Evolutionary conservation across 768 basidiomycete species (phyloP).

Genomic region (Mycena kentingensis): DNA sequence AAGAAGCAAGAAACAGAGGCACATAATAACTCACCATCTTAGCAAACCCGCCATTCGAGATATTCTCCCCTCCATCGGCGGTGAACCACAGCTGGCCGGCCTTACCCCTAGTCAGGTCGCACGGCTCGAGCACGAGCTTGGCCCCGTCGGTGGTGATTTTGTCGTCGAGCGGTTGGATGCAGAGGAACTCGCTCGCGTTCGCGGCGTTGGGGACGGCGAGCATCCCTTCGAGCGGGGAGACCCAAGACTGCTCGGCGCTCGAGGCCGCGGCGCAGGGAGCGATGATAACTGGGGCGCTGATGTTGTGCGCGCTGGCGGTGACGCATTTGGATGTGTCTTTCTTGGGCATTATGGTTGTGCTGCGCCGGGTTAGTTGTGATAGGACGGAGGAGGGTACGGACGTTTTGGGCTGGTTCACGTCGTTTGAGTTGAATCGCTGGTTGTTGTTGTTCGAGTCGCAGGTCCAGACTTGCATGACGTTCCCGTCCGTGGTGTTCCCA

Average conservation of each 20-base stretch:
- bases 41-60: neutral
- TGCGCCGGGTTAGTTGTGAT: neutral
- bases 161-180: neutral
- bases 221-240: neutral
- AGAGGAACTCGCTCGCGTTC: neutral
- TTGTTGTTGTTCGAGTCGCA: constrained; percentile 7
- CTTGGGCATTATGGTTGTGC: constrained; percentile 1
- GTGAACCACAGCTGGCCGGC: neutral
- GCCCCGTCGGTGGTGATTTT: neutral
- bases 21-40: neutral
- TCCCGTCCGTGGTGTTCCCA: constrained; percentile 6
- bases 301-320: neutral
- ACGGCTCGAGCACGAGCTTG: neutral
- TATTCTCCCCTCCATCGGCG: neutral
- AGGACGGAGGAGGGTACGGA: neutral
- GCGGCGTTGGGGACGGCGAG: neutral
- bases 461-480: constrained; percentile 13
- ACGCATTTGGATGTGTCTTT: constrained; percentile 5
- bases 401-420: neutral
- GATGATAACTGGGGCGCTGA: constrained; percentile 3
- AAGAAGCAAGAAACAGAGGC: too few relatives aligned
- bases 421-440: constrained; percentile 2
- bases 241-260: neutral
- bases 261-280: neutral
- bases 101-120: neutral